Evolutionary conservation across 306 rosid genomes (phyloP), one percentile per base, ranked within the genome.

Genomic region (Quercus cerris): DNA sequence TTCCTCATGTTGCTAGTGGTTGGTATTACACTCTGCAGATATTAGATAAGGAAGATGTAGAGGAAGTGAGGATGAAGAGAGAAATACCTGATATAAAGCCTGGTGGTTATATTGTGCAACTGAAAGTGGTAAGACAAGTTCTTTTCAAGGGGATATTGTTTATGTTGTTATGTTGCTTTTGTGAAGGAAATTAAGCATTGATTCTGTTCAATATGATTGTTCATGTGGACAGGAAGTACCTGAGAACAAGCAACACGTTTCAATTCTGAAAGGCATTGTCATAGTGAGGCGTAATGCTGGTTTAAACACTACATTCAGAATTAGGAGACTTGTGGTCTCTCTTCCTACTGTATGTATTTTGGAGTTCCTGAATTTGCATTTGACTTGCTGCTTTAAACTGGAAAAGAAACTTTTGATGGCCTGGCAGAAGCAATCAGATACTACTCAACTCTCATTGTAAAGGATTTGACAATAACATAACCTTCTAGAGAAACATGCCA

Each of bases 241-340:
- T 2, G 99, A 93, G 84, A 95, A 95, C 87, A 93, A 95, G 90
- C 91, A 92, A 27, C 94, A 93, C 51, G 77, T 91, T 77, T 95
- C 98, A 49, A 80, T 84, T 38, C 82, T 91, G 84, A 95, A 95
- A 85, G 99, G 99, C 80, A 88, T 90, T 61, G 97, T 95, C 23
- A 93, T 95, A 67, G 99, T 97, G 54, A 89, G 93, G 82, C 91
- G 97, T 61, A 95, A 91, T 84, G 92, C 93, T 74, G 97, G 96
- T 78, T 85, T 6, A 56, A 56, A 57, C 9, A 19, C 2, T 8
- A 9, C 25, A 20, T 57, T 57, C 27, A 57, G 63, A 57, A 57
- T 6, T n/a, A 57, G 28, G 23, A 57, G 27, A 25, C 63, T 57
- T 6, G 14, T 57, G 63, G 63, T 87, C 92, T 75, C 88, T 95